Evolutionary conservation across 371 early-diverging fungal genomes (phyloP), one percentile per base, ranked within the genome.

Genomic region (Blakeslea trispora): DNA sequence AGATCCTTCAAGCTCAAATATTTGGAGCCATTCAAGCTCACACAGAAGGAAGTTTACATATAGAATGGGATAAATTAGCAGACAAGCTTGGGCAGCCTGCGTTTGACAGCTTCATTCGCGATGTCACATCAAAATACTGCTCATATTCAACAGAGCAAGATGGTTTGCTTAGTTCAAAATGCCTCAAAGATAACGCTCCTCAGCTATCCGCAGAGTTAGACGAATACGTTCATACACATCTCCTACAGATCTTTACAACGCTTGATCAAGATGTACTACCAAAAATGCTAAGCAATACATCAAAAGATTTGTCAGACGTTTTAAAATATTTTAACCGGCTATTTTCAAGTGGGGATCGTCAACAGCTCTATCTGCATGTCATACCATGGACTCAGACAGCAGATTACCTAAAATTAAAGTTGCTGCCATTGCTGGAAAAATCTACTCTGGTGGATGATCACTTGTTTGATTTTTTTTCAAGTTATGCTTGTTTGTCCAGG

Each of bases 21-120:
- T 64, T 63, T 52, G 72, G 71, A 13, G 76, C 76, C 9, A 61
- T 75, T 37, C 76, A 75, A 19, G 68, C 76, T 28, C 72, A 72
- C 44, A 75, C 72, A 2, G 66, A 69, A 46, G 71, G 76, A 5
- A 63, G 61, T 45, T 55, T 75, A 18, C 76, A 72, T 11, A 41
- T 66, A 8, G 71, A 63, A 34, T 75, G 76, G 76, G 76, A 75
- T 53, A 42, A 46, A 15, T 23, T 69, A 34, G 63, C 70, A 45
- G 70, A 65, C 21, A 62, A 57, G 32, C 55, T 72, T 28, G 57
- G 76, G 14, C 63, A 68, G 35, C 68, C 65, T 45, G 67, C 72
- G 18, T 46, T 75, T 17, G 72, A 68, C 43, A n/a, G 39, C 1
- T 68, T 57, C 44, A 52, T 72, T n/a, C 57, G 57, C 17, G 35